Evolutionary conservation across 129 eudicot genomes (phyloP), one percentile per base, ranked within the genome.

Genomic region (Lonicera japonica): DNA sequence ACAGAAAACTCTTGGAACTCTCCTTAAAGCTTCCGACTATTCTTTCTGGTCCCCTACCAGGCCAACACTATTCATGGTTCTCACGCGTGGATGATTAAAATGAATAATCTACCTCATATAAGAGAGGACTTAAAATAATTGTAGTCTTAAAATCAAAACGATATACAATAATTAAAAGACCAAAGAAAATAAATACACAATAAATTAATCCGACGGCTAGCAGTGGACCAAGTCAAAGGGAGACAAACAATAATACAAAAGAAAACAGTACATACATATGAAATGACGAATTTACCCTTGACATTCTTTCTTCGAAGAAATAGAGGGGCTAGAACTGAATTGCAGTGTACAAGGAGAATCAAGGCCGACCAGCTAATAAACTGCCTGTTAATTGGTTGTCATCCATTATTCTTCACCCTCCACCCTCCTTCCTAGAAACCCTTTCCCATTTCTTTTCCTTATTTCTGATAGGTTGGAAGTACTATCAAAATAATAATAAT

Each of bases 331-430:
- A 29, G 36, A 73, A 60, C 1, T 43, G 14, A 43, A 8, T 43
- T 43, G 43, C 69, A 39, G 50, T 22, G 8, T 46, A 51, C 54
- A 54, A 58, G 61, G 47, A 54, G 22, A 61, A 41, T 67, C 68
- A 40, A 65, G 43, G 65, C 70, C 70, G 75, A 68, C 74, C 61
- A 46, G 60, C 21, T 5, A 19, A 21, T 74, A 54, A 15, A 62
- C 48, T 66, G 47, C 20, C 82, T 71, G 74, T 66, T 61, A 54
- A 43, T 45, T 66, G 59, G 77, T 48, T 77, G 77, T 69, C 82
- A 72, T 54, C 64, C 69, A 65, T 53, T 40, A 7, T 56, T 12
- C 46, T 60, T 55, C 66, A 48, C 57, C 18, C 59, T n/a, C n/a
- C n/a, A n/a, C 8, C 68, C 46, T 61, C 68, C 46, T 61, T 43